These are phyloP conservation scores for Raphanus raphanistrum DNA, from an alignment of 345 rosid genomes.

Conservation along the genomic window DNA sequence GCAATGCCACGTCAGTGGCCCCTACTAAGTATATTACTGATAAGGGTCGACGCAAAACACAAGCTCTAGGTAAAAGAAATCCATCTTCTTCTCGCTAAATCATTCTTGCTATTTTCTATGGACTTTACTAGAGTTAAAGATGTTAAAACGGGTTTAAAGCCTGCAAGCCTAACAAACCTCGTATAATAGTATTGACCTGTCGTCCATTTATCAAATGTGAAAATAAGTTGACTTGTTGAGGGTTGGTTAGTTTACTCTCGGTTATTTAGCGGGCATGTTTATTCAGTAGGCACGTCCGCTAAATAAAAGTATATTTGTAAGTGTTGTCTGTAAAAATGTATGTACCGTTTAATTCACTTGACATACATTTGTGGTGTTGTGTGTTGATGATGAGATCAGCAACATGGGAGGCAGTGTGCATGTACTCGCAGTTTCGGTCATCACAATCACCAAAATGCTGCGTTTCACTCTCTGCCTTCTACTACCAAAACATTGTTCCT, in stretches of 20 bases:
- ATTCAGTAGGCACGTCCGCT: background rate
- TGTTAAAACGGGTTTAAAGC: background rate
- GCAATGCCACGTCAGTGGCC: slow-evolving; percentile 37
- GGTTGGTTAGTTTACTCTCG: background rate
- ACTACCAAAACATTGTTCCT: slow-evolving; percentile 58
- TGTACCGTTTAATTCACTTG: background rate
- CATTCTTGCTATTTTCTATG: background rate
- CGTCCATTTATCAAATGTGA: too few relatives aligned
- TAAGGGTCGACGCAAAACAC: slow-evolving; percentile 75
- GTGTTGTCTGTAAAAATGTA: background rate
- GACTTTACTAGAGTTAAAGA: too few relatives aligned
- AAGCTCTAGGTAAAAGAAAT: slow-evolving; percentile 51
- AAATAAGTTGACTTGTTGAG: too few relatives aligned
- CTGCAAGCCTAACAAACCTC: background rate
- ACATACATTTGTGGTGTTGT: background rate
- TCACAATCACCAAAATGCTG: slow-evolving; percentile 75
- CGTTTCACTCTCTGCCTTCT: slow-evolving; percentile 82
- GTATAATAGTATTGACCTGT: background rate
- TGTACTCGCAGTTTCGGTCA: slow-evolving; percentile 64
- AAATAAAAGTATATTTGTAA: background rate
- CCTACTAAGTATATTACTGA: slow-evolving; percentile 48
- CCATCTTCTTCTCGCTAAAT: background rate
- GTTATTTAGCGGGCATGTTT: background rate
- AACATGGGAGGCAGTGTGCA: slow-evolving; percentile 72
- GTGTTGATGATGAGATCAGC: slow-evolving; percentile 39